Conservation (phyloP, 108 stramenopile species). For the Cyclotella choctawhatcheeana region DNA sequence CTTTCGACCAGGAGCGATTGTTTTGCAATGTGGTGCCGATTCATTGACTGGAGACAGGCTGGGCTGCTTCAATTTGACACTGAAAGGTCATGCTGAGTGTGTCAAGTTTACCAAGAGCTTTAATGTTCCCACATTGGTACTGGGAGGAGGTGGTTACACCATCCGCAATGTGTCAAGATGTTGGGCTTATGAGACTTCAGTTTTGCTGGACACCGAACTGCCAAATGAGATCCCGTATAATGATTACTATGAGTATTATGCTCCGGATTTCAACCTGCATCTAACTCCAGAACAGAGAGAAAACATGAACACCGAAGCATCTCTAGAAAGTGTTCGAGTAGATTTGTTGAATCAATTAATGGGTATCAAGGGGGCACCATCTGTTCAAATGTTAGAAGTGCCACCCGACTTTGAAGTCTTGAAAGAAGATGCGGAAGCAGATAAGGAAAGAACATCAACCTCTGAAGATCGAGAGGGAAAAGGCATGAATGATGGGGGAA, state of each 20-base stretch:
- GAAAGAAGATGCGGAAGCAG: constrained; percentile 50
- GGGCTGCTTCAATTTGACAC: constrained; percentile 98
- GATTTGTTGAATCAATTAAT: constrained; percentile 84
- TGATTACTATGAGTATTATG: constrained; percentile 99
- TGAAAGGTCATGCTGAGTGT: constrained; percentile 93
- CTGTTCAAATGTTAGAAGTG: constrained; percentile 92
- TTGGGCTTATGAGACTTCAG: constrained; percentile 97
- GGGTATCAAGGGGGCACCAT: constrained; percentile 89
- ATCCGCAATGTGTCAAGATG: constrained; percentile 98
- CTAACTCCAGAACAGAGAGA: constrained; percentile 84
- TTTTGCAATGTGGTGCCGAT: constrained; percentile 99
- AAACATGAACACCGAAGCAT: constrained; percentile 82
- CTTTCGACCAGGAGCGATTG: constrained; percentile 96
- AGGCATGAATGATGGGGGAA: constrained; percentile 53
- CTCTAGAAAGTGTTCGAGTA: constrained; percentile 66
- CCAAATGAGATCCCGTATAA: constrained; percentile 97
- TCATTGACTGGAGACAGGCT: constrained; percentile 97
- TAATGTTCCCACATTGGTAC: constrained; percentile 93
- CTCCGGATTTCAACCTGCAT: constrained; percentile 97
- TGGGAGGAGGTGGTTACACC: constrained; percentile 99
- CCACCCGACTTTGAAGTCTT: constrained; percentile 80
- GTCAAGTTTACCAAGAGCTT: constrained; percentile 92
- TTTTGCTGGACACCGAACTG: constrained; percentile 76
- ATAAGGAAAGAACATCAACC: constrained; percentile 33
- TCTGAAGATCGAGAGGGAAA: constrained; percentile 24